Conservation (phyloP, 2,329 filamentous ascomycete species). For the Talaromyces sp. region DNA sequence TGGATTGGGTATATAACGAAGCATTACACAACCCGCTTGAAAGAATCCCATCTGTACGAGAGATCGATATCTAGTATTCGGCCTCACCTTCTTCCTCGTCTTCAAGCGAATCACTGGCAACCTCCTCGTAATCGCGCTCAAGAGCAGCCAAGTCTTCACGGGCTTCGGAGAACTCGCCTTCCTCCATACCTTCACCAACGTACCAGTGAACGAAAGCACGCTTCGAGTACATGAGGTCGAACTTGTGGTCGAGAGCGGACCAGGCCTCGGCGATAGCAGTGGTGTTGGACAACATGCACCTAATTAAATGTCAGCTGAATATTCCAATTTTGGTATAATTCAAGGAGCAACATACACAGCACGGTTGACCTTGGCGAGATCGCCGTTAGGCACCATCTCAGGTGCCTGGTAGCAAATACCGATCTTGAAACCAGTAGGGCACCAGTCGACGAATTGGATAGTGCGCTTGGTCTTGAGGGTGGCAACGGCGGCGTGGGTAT, state of each 20-base stretch:
- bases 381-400: slow-evolving; percentile 91
- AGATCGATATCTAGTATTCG: slow-evolving; percentile 68
- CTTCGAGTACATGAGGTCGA: slow-evolving; percentile 99
- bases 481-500: slow-evolving; percentile 86
- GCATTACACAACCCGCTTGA: slow-evolving; percentile 14
- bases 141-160: slow-evolving; percentile 97
- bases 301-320: slow-evolving; percentile 28
- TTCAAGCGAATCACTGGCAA: slow-evolving; percentile 88
- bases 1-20: slow-evolving; percentile 15
- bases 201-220: slow-evolving; percentile 99
- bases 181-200: slow-evolving; percentile 99
- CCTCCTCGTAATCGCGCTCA: slow-evolving; percentile 98
- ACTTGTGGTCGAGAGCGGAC: slow-evolving; percentile 94
- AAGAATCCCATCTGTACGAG: slow-evolving; percentile 7
- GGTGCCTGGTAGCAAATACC: slow-evolving; percentile 99
- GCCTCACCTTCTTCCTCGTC: slow-evolving; percentile 79
- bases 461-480: slow-evolving; percentile 99
- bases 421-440: slow-evolving; percentile 99
- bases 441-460: slow-evolving; percentile 99
- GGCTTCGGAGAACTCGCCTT: slow-evolving; percentile 98
- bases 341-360: slow-evolving; percentile 69
- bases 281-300: slow-evolving; percentile 92
- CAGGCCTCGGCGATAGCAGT: slow-evolving; percentile 98
- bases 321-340: neutral
- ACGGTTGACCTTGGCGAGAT: slow-evolving; percentile 95